Evolutionary conservation across 2,329 filamentous ascomycete genomes (phyloP).

Genomic region (Fusarium sp.): DNA sequence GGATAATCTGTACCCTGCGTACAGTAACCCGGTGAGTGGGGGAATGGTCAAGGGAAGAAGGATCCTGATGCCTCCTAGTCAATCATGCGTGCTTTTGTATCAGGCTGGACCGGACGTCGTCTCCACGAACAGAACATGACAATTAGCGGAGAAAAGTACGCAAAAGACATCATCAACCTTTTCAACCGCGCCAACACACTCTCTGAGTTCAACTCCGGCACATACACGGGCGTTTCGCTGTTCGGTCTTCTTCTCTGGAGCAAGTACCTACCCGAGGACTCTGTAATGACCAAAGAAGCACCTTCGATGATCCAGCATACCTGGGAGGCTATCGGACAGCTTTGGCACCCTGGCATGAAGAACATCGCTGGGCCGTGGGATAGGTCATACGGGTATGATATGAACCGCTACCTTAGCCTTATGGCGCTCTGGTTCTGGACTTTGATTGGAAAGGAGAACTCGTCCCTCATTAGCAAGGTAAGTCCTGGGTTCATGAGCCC

Average conservation of each 20-base stretch:
- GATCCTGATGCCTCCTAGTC: slow-evolving; percentile 28
- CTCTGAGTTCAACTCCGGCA: slow-evolving; percentile 72
- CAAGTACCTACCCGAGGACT: slow-evolving; percentile 67
- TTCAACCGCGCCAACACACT: slow-evolving; percentile 68
- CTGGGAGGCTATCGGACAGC: slow-evolving; percentile 62
- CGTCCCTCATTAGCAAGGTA: slow-evolving; percentile 50
- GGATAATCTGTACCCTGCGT: slow-evolving; percentile 73
- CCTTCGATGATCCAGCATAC: slow-evolving; percentile 63
- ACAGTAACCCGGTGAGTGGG: slow-evolving; percentile 64
- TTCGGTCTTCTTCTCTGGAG: slow-evolving; percentile 69
- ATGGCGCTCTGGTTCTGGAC: slow-evolving; percentile 71
- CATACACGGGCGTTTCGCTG: slow-evolving; percentile 72
- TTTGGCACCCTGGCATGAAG: slow-evolving; percentile 70
- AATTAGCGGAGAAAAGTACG: slow-evolving; percentile 65
- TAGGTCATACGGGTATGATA: slow-evolving; percentile 71
- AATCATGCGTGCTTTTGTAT: slow-evolving; percentile 72
- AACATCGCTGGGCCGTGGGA: slow-evolving; percentile 76
- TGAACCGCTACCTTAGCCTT: slow-evolving; percentile 71
- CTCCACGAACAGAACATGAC: slow-evolving; percentile 71
- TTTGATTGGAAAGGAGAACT: slow-evolving; percentile 61
- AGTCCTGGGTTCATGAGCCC: background rate
- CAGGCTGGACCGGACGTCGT: slow-evolving; percentile 68
- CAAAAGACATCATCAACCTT: slow-evolving; percentile 65
- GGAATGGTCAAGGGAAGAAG: rapidly evolving
- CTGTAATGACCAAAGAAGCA: slow-evolving; percentile 65